These are phyloP conservation scores for Wickerhamiella sergipiensis DNA, from an alignment of 805 yeast genomes.

Conservation along the genomic window DNA sequence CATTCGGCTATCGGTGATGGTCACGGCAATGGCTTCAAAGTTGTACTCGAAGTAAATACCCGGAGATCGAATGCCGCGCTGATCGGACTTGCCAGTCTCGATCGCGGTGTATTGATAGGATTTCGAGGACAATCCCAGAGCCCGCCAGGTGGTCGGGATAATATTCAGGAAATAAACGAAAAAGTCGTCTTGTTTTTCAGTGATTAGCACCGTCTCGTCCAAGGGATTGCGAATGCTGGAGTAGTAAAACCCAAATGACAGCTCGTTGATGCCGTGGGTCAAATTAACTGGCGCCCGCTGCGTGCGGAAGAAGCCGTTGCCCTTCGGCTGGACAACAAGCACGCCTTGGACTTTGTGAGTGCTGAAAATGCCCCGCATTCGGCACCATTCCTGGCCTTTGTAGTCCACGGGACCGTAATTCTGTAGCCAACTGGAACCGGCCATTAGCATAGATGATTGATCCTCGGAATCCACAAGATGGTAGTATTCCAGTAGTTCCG, in stretches of 20 bases:
- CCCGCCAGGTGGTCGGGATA: slow-evolving; percentile 61
- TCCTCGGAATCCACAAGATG: neutral
- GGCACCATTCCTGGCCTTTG: slow-evolving; percentile 42
- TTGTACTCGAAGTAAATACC: slow-evolving; percentile 77
- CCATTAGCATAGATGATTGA: neutral
- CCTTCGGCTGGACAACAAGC: slow-evolving; percentile 57
- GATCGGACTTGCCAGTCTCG: neutral
- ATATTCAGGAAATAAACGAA: slow-evolving; percentile 61
- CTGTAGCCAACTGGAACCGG: neutral
- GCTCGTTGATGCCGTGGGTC: slow-evolving; percentile 72
- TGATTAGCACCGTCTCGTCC: slow-evolving; percentile 52
- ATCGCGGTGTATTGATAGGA: slow-evolving; percentile 69
- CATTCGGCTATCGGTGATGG: slow-evolving; percentile 56
- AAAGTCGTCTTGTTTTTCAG: slow-evolving; percentile 30
- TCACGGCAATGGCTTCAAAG: slow-evolving; percentile 72
- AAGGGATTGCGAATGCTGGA: slow-evolving; percentile 83
- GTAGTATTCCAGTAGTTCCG: slow-evolving; percentile 51
- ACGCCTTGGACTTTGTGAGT: slow-evolving; percentile 80
- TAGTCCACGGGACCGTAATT: neutral
- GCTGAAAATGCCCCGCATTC: slow-evolving; percentile 67
- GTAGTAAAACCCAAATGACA: slow-evolving; percentile 81
- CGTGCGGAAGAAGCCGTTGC: neutral
- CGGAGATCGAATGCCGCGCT: slow-evolving; percentile 30
- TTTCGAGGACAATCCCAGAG: slow-evolving; percentile 53
- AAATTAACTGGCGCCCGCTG: slow-evolving; percentile 40